A percentile compares a stretch with the other conserved stretches of the same genome.
These are phyloP conservation scores for Metschnikowia baotianmanensis DNA, from an alignment of 805 yeast species.

Conservation along the genomic window DNA sequence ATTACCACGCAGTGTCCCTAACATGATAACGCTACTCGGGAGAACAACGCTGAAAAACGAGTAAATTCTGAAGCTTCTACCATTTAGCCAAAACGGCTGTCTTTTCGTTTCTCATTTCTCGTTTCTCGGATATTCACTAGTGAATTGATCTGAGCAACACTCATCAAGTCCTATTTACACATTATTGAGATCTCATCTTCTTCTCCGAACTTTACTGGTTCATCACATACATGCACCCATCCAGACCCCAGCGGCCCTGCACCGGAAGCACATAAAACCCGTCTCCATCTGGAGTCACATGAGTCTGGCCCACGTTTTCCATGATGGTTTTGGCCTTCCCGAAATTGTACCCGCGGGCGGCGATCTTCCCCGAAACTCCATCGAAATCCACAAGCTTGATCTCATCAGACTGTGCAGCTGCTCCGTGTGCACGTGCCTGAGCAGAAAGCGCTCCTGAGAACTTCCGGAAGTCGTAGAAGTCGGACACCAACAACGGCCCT, in stretches of 20 bases:
- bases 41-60: too few species aligned
- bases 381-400: conserved; percentile 45
- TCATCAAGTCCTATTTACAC: too few species aligned
- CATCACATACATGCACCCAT: conserved; percentile 64
- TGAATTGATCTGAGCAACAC: too few species aligned
- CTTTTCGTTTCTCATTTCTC: too few species aligned
- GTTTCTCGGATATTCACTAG: too few species aligned
- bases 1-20: too few species aligned
- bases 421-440: conserved; percentile 37
- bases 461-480: conserved; percentile 60
- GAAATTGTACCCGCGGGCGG: conserved; percentile 63
- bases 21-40: too few species aligned
- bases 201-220: neutral
- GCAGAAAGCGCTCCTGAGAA: conserved; percentile 15
- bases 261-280: conserved; percentile 46
- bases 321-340: conserved; percentile 44
- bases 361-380: conserved; percentile 47
- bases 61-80: too few species aligned
- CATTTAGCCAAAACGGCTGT: too few species aligned
- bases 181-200: too few species aligned
- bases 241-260: conserved; percentile 61
- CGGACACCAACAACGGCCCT: conserved; percentile 61
- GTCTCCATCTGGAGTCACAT: conserved; percentile 20
- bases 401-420: conserved; percentile 59
- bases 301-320: conserved; percentile 15